A percentile compares a stretch with the other conserved stretches of the same genome.
Conservation (phyloP, 2,329 filamentous ascomycete genomes). For the Elsinoe arachidis region DNA sequence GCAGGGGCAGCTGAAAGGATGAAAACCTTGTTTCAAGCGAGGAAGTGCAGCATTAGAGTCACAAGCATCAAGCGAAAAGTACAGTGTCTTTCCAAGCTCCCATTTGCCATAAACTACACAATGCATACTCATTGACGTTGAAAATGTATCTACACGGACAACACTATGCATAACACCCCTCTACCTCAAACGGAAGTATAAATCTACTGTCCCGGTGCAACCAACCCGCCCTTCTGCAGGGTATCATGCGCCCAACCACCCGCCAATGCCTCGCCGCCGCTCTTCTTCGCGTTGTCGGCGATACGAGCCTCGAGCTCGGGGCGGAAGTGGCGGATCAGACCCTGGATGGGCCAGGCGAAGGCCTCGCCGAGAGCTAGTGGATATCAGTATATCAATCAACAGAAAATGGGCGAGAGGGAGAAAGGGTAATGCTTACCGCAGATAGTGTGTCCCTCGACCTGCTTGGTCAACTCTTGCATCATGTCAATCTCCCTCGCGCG, state of each 20-base stretch:
- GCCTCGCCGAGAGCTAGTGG: constrained; percentile 70
- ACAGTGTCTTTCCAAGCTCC: not conserved
- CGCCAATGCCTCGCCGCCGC: constrained; percentile 66
- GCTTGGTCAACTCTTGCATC: constrained; percentile 98
- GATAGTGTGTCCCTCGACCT: constrained; percentile 98
- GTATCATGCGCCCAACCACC: constrained; percentile 81
- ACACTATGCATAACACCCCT: not conserved
- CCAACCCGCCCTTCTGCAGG: constrained; percentile 67
- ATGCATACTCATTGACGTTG: not conserved
- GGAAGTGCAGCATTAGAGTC: not conserved
- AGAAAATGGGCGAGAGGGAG: not conserved
- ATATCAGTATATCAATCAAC: not conserved
- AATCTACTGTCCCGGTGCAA: constrained; percentile 77
- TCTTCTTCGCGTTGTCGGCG: constrained; percentile 64
- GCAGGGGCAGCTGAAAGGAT: no score
- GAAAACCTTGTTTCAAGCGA: no score
- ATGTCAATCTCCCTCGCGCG: constrained; percentile 94
- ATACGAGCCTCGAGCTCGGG: constrained; percentile 91
- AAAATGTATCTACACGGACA: not conserved
- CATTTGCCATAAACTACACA: not conserved
- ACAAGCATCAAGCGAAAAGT: not conserved
- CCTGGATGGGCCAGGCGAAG: constrained; percentile 97
- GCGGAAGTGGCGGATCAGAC: constrained; percentile 95
- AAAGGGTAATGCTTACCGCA: constrained; percentile 45
- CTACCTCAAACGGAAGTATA: not conserved